Evolutionary conservation across 106 monocot genomes (phyloP), one percentile per base, ranked within the genome.

Genomic region (Allium fistulosum): DNA sequence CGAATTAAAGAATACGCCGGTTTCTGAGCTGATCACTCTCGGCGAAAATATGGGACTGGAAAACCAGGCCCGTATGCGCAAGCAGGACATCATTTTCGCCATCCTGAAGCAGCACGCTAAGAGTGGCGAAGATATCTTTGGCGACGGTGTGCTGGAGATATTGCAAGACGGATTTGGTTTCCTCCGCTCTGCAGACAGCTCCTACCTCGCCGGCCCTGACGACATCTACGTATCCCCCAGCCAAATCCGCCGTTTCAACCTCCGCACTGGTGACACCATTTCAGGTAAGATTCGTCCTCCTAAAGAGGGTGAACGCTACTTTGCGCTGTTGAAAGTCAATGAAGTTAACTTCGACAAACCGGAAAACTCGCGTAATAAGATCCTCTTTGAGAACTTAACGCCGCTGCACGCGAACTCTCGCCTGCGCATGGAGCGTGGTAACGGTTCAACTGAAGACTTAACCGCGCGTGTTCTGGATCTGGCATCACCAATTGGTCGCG

Each of bases 401-500:
- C n/a, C n/a, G n/a, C n/a, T n/a, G n/a, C n/a, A n/a, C n/a, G n/a
- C n/a, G n/a, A n/a, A n/a, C n/a, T n/a, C n/a, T n/a, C n/a, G n/a
- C n/a, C n/a, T n/a, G n/a, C n/a, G n/a, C n/a, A n/a, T n/a, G n/a
- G n/a, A n/a, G n/a, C n/a, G n/a, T n/a, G n/a, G n/a, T n/a, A n/a
- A n/a, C n/a, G n/a, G n/a, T n/a, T n/a, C n/a, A n/a, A n/a, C n/a
- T n/a, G n/a, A n/a, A n/a, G n/a, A n/a, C n/a, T n/a, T 62, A 22
- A 62, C 61, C 12, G n/a, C 8, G 16, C 61, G 61, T 22, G 61
- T 62, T 9, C 15, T 62, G 16, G 61, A 62, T 22, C 61, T 62
- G 61, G 10, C 9, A 13, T 9, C n/a, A 22, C 61, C 61, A 22
- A 16, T 62, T 22, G 61, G 61, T 22, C 15, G 26, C 11, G 55